phyloP scores from a whole-genome alignment of 2,329 filamentous ascomycete species.

The Talaromyces amestolkiae region DNA sequence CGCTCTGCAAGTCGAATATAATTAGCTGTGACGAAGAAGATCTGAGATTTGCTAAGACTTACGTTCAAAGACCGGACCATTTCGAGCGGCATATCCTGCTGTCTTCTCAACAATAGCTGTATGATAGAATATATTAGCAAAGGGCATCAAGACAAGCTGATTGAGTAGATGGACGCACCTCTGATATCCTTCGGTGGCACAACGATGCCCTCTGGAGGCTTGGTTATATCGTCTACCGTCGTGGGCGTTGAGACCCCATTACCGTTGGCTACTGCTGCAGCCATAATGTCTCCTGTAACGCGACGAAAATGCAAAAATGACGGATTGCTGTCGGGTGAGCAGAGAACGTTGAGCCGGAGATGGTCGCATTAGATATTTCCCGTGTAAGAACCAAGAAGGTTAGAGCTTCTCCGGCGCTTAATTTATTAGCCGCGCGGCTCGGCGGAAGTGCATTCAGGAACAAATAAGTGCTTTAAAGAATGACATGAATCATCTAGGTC shows the following conservation, averaged over 20 bases:
- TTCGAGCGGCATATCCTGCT: slow-evolving; percentile 78
- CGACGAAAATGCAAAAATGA: neutral
- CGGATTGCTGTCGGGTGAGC: slow-evolving; percentile 1
- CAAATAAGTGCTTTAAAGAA: no score
- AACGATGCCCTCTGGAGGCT: slow-evolving; percentile 78
- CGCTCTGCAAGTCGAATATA: slow-evolving; percentile 51
- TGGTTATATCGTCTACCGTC: slow-evolving; percentile 60
- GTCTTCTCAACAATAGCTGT: slow-evolving; percentile 82
- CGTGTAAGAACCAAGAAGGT: neutral
- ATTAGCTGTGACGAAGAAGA: slow-evolving; percentile 1
- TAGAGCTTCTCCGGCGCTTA: neutral
- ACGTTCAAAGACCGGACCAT: slow-evolving; percentile 61
- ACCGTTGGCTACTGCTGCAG: slow-evolving; percentile 40
- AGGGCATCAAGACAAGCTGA: slow-evolving; percentile 1
- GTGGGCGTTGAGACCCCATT: slow-evolving; percentile 33
- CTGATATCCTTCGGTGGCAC: slow-evolving; percentile 83
- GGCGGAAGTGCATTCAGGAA: neutral
- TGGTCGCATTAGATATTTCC: slow-evolving; percentile 12
- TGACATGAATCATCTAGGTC: neutral
- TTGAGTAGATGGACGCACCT: slow-evolving; percentile 39
- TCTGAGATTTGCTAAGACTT: slow-evolving; percentile 14
- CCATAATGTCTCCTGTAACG: slow-evolving; percentile 31
- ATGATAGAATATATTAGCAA: slow-evolving; percentile 26
- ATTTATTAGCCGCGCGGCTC: slow-evolving; percentile 11
- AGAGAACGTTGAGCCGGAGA: neutral